Percentiles rank a stretch among this genome's conserved stretches.
These are phyloP conservation scores for Waitea zeae DNA, from an alignment of 1,284 basidiomycete genomes.

Conservation along the genomic window DNA sequence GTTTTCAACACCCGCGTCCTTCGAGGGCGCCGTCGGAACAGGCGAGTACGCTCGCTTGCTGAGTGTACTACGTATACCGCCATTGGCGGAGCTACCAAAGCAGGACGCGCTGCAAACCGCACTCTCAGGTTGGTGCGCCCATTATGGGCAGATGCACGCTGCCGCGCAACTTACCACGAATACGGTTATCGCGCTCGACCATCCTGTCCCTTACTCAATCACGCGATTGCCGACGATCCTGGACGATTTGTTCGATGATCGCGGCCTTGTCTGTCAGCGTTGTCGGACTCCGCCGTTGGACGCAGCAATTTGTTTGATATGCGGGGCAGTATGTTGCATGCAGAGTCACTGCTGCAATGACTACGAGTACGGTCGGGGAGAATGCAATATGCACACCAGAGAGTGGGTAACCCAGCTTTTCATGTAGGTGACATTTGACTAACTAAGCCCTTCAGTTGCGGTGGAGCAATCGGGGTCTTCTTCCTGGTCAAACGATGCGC, in stretches of 20 bases:
- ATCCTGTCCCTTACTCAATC: conserved; percentile 75
- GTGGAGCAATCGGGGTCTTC: conserved; percentile 77
- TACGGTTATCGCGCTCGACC: conserved; percentile 50
- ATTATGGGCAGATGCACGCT: conserved; percentile 61
- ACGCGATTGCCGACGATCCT: conserved; percentile 68
- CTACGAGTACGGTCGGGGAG: conserved; percentile 48
- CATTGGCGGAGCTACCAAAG: conserved; percentile 56
- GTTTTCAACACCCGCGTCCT: conserved; percentile 28
- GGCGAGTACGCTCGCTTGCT: conserved; percentile 69
- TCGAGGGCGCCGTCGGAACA: conserved; percentile 20
- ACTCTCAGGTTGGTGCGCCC: conserved; percentile 69
- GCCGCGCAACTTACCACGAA: conserved; percentile 41
- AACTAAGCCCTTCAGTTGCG: conserved; percentile 44
- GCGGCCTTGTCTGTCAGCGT: conserved; percentile 53
- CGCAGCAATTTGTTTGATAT: conserved; percentile 85
- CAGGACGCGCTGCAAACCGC: conserved; percentile 74
- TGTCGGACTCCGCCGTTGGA: conserved; percentile 75
- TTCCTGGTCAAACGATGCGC: conserved; percentile 88
- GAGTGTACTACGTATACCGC: conserved; percentile 60
- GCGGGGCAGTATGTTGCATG: conserved; percentile 80
- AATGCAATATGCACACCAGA: conserved; percentile 92
- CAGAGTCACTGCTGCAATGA: conserved; percentile 90
- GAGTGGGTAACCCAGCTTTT: conserved; percentile 42
- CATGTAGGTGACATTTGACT: conserved; percentile 5
- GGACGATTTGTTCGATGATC: conserved; percentile 66